Percentiles rank a stretch among this genome's conserved stretches.
phyloP scores from a whole-genome alignment of 345 rosid genomes.

The Cardamine chenopodiifolia region DNA sequence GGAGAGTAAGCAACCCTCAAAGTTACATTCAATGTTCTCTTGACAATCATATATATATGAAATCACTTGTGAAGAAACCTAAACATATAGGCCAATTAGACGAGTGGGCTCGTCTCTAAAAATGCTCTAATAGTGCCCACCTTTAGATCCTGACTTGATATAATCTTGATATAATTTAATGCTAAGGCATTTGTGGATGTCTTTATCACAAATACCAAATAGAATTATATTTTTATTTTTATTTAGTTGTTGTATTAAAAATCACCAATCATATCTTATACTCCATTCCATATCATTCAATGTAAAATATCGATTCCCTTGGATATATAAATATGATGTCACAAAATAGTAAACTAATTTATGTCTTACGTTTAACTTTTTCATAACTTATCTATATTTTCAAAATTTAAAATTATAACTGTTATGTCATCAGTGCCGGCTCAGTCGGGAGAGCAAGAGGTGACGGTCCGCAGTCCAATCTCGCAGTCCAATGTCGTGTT shows the following conservation, averaged over 20 bases:
- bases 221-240: not conserved
- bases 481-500: too few relatives aligned
- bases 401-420: not conserved
- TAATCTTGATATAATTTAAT: constrained; percentile 6
- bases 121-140: constrained; percentile 12
- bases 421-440: too few relatives aligned
- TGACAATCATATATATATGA: too few relatives aligned
- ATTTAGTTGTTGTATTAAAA: constrained; percentile 2
- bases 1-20: too few relatives aligned
- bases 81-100: too few relatives aligned
- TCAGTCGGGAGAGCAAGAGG: too few relatives aligned
- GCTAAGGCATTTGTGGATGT: constrained; percentile 27
- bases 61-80: too few relatives aligned
- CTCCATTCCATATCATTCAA: constrained; percentile 19
- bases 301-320: not conserved
- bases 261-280: constrained; percentile 11
- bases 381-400: not conserved
- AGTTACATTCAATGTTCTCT: too few relatives aligned
- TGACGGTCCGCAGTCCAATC: too few relatives aligned
- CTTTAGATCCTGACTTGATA: constrained; percentile 35
- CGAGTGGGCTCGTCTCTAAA: too few relatives aligned
- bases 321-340: not conserved
- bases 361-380: not conserved
- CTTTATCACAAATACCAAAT: constrained; percentile 39
- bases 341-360: not conserved